Evolutionary conservation across 148 eudicot genomes (phyloP), one percentile per base, ranked within the genome.

Genomic region (Silene uniflora): DNA sequence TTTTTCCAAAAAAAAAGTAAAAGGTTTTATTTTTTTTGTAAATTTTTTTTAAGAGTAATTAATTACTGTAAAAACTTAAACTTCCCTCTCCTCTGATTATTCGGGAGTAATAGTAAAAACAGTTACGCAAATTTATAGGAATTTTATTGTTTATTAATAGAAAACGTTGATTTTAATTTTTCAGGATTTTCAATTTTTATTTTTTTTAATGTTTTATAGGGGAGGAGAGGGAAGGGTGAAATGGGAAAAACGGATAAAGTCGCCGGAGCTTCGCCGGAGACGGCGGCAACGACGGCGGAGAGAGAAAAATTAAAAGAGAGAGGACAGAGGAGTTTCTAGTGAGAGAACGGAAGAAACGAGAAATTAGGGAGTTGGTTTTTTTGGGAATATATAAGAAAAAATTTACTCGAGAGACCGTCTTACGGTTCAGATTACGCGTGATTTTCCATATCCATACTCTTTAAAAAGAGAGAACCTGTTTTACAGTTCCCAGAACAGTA

Each of bases 31-130:
- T 66, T 32, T 64, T 69, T 75, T 79, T 77, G 14, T 72, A 11
- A 4, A 82, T 77, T 81, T 81, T 80, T 75, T 54, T 49, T 67
- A 29, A 19, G 75, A 82, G 81, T 79, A 32, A 32, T 32, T 32
- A 32, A 32, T 32, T 32, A 32, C 35, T 32, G 69, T 42, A 56
- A 68, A 7, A 23, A 29, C 77, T 76, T 52, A 21, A 19, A 72
- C 90, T 83, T 85, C 93, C 95, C 93, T 87, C 95, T 87, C 95
- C 93, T 86, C 92, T 79, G 74, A 67, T 91, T 90, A 82, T 89
- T 91, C 59, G 52, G 59, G 49, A 76, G 70, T 25, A 69, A 75
- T 79, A 11, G 5, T 62, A 39, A 62, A 69, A n/a, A 17, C 27
- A 23, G 19, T 39, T 65, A 3, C 6, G 47, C 17, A 72, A 56